Conservation (phyloP, 1,284 basidiomycete species). For the Microbotryum silenes-acaulis region DNA sequence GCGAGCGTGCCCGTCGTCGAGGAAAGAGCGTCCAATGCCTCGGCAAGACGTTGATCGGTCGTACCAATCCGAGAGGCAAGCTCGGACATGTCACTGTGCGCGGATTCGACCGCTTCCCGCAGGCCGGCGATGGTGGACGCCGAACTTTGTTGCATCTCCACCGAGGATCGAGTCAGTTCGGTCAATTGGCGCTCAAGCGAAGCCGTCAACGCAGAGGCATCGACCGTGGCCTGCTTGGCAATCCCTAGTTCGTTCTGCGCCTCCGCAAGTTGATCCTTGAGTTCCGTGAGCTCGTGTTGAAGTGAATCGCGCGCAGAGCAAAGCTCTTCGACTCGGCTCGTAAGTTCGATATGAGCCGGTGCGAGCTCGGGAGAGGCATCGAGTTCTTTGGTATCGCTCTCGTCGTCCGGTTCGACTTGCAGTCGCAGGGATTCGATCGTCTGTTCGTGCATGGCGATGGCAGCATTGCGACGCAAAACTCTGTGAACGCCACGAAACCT, state of each 20-base stretch:
- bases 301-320: too few relatives aligned
- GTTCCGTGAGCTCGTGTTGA: background rate
- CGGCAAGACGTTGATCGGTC: background rate
- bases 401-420: constrained; percentile 21
- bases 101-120: background rate
- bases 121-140: background rate
- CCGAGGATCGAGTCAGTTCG: background rate
- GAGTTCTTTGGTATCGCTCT: constrained; percentile 12
- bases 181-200: constrained; percentile 2
- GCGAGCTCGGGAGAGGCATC: constrained; percentile 5
- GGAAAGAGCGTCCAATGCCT: too few relatives aligned
- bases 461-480: constrained; percentile 6
- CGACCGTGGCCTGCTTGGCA: background rate
- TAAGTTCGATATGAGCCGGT: background rate
- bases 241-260: background rate
- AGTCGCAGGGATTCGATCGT: constrained; percentile 18
- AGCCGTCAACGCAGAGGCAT: background rate
- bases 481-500: background rate
- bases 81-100: background rate
- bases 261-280: constrained; percentile 1
- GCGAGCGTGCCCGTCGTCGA: background rate
- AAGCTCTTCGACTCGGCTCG: background rate
- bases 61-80: background rate
- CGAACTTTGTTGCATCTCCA: background rate
- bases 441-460: constrained; percentile 12